phyloP scores from a whole-genome alignment of 176 grass and related monocot species.

The Ananas comosus region DNA sequence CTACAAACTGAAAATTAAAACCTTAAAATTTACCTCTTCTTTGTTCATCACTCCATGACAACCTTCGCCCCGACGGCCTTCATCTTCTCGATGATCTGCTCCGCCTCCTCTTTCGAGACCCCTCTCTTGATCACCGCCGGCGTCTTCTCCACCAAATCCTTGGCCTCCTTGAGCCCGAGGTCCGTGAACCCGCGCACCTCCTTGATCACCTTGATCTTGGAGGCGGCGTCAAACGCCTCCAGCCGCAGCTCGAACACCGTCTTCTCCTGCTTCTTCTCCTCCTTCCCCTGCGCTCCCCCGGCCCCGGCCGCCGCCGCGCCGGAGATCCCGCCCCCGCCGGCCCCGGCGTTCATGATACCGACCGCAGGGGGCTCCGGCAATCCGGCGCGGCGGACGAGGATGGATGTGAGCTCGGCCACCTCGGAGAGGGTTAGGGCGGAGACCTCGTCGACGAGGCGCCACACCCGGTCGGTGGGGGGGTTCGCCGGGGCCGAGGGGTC shows the following conservation, averaged over 20 bases:
- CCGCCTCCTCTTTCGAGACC: slow-evolving; percentile 71
- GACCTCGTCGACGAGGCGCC: slow-evolving; percentile 90
- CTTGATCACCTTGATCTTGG: slow-evolving; percentile 99
- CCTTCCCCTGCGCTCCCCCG: slow-evolving; percentile 19
- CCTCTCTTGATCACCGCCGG: slow-evolving; percentile 71
- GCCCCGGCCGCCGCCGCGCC: slow-evolving; percentile 2
- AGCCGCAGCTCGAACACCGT: slow-evolving; percentile 87
- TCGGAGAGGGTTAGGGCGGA: slow-evolving; percentile 60
- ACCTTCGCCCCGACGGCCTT: slow-evolving; percentile 80
- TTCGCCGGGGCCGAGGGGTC: slow-evolving; percentile 21
- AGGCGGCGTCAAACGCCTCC: slow-evolving; percentile 67
- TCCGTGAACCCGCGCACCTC: slow-evolving; percentile 83
- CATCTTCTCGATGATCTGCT: slow-evolving; percentile 79
- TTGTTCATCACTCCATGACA: slow-evolving; percentile 56
- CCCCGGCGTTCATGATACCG: slow-evolving; percentile 76
- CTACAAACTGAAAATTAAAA: no score
- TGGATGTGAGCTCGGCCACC: slow-evolving; percentile 44
- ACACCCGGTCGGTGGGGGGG: slow-evolving; percentile 73
- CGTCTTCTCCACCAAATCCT: slow-evolving; percentile 91
- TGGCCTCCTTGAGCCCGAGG: slow-evolving; percentile 91
- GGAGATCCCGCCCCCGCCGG: slow-evolving; percentile 31
- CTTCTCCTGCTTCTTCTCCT: slow-evolving; percentile 69
- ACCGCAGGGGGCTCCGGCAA: slow-evolving; percentile 45
- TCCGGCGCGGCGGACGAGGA: slow-evolving; percentile 49
- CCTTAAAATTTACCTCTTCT: background rate